phyloP scores from a whole-genome alignment of 179 eudicot genomes.

The Beta macrorhiza region DNA sequence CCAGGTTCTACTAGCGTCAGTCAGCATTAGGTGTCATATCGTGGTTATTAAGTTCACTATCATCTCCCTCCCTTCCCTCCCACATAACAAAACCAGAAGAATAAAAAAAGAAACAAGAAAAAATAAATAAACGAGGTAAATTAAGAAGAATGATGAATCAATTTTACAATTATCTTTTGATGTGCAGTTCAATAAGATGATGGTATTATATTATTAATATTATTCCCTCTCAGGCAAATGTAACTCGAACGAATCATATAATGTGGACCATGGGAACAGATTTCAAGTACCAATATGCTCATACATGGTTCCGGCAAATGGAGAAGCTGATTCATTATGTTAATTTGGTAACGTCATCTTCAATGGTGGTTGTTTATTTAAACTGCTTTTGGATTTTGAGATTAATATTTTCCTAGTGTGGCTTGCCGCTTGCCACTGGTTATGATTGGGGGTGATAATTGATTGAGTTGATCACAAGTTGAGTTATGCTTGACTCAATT shows the following conservation, averaged over 20 bases:
- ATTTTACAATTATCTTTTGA: background rate
- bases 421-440: background rate
- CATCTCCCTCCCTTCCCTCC: background rate
- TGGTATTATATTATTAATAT: slow-evolving; percentile 4
- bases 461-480: too few species aligned
- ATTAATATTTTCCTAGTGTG: background rate
- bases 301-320: slow-evolving; percentile 86
- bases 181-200: background rate
- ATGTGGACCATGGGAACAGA: slow-evolving; percentile 99
- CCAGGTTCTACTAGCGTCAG: background rate
- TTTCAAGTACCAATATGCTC: slow-evolving; percentile 93
- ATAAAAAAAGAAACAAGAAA: background rate
- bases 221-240: slow-evolving; percentile 64
- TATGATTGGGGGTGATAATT: background rate
- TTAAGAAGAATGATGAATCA: background rate
- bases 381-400: background rate
- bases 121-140: too few species aligned
- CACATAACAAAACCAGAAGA: background rate
- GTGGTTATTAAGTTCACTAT: background rate
- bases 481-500: too few species aligned
- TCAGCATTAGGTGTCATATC: background rate
- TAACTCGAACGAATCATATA: slow-evolving; percentile 87
- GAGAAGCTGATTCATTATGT: slow-evolving; percentile 84
- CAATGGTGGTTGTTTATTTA: slow-evolving; percentile 4
- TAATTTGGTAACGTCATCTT: slow-evolving; percentile 46